phyloP scores from a whole-genome alignment of 306 rosid genomes.

The Corylus americana region DNA sequence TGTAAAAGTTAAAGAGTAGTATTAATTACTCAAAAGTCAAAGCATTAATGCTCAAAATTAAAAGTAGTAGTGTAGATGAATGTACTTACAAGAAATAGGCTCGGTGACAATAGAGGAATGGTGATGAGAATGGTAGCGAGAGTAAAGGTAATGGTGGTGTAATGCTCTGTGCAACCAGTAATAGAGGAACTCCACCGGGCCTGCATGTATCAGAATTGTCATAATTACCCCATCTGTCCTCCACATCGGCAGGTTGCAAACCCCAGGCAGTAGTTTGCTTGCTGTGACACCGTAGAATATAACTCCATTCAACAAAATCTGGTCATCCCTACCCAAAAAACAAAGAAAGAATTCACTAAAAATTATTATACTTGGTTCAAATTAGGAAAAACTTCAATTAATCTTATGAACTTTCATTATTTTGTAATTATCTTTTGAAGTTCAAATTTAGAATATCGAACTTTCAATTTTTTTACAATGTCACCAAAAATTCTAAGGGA shows the following conservation, averaged over 20 bases:
- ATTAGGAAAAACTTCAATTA: too few species aligned
- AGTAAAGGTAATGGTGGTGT: slow-evolving; percentile 52
- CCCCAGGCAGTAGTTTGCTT: not conserved
- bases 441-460: too few species aligned
- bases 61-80: too few species aligned
- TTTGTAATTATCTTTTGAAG: too few species aligned
- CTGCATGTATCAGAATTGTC: slow-evolving; percentile 34
- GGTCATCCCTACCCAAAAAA: slow-evolving; percentile 43
- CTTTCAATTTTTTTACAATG: too few species aligned
- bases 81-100: slow-evolving; percentile 48
- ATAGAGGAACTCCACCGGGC: slow-evolving; percentile 45
- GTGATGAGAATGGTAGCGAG: slow-evolving; percentile 57
- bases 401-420: too few species aligned
- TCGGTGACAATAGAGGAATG: slow-evolving; percentile 57
- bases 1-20: too few species aligned
- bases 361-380: too few species aligned
- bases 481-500: too few species aligned
- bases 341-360: too few species aligned
- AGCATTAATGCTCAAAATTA: too few species aligned
- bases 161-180: slow-evolving; percentile 62
- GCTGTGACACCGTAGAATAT: slow-evolving; percentile 2
- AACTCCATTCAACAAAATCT: slow-evolving; percentile 33
- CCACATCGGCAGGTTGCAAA: slow-evolving; percentile 27
- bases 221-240: slow-evolving; percentile 34
- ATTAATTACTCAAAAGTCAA: too few species aligned